Base-by-base conservation (phyloP, 148 eudicot genomes). In the Suaeda aralocaspica region DNA sequence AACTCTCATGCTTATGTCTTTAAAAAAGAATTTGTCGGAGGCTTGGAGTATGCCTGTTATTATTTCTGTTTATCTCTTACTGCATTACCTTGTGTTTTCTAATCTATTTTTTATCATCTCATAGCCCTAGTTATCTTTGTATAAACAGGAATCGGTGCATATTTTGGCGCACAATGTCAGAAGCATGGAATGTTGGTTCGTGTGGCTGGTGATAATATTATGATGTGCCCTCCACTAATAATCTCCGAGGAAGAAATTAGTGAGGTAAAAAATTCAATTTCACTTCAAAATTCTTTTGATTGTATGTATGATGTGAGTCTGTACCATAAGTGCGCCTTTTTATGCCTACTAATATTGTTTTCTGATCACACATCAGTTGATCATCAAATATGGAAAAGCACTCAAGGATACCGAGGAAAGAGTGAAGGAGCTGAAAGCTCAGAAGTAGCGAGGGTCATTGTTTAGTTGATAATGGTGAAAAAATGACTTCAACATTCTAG, bases 171-270 rank as follows among this genome's bases (percentile, higher is more conserved):
- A 42, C 83, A 88, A 72, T 93, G 98, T 68, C 82, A 90, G 88
- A 88, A 90, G 82, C 64, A 77, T 49, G 98, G 98, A 42, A 93
- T 93, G 98, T 63, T 93, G 58, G 95, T 90, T 28, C 96, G 98
- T 76, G 91, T 93, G 61, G 75, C 91, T 36, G 98, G 98, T 59
- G 98, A 93, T 65, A 90, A 48, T 69, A 93, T 90, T 39, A 85
- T 90, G 95, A 84, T 93, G 75, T 93, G 92, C 83, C 98, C 98
- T 45, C 95, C 95, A 2, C 84, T 88, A 59, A 81, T 83, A n/a
- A 84, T 90, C 18, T 74, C 92, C 19, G 84, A 83, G 19, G 81
- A 69, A 48, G 89, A 93, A 82, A 64, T 90, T 71, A 96, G 90
- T 31, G 84, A 87, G 92, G 98, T 92, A 28, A 67, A 26, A 46